Evolutionary conservation across 129 eudicot genomes (phyloP), one percentile per base, ranked within the genome.

Genomic region (Kitagawia praeruptora): DNA sequence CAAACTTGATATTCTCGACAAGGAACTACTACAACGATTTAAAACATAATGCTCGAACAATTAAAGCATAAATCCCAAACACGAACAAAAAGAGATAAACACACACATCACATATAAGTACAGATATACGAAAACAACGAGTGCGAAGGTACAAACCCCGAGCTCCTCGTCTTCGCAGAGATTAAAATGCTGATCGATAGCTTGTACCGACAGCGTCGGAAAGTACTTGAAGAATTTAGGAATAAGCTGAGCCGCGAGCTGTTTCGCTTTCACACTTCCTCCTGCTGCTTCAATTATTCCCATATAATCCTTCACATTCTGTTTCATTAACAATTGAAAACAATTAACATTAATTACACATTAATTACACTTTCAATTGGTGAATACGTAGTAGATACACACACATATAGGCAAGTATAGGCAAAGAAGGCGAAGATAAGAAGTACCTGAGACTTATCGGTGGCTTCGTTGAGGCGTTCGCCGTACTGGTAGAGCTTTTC

Each of bases 191-290:
- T 84, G 86, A 54, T 88, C 92, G 9, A 91, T 80, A 42, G 96
- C 92, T 58, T 84, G 75, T 11, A 73, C 88, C 0, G 81, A 61
- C 8, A 86, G 84, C 66, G 79, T 76, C 6, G 96, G 96, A 74
- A 91, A 91, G 77, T 73, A 80, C 81, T 91, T 91, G 58, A 86
- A 85, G 66, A 85, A 91, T 86, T 78, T 91, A 3, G 96, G 96
- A 80, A 91, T 91, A 74, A 91, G 83, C 87, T 86, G 92, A 12
- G 96, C 93, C 21, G 96, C 92, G 71, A 91, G 69, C n/a, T 91
- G 92, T 56, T 84, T 91, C 5, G 89, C 89, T 77, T 91, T 91
- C 28, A 87, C 87, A 53, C 89, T 88, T 13, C 96, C 89, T 25
- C 82, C 82, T 0, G 91, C 88, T 15, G 96, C 92, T 61, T 81